Evolutionary conservation across 2,329 filamentous ascomycete species (phyloP).

Genomic region (Mycosphaerelloides madeirae): DNA sequence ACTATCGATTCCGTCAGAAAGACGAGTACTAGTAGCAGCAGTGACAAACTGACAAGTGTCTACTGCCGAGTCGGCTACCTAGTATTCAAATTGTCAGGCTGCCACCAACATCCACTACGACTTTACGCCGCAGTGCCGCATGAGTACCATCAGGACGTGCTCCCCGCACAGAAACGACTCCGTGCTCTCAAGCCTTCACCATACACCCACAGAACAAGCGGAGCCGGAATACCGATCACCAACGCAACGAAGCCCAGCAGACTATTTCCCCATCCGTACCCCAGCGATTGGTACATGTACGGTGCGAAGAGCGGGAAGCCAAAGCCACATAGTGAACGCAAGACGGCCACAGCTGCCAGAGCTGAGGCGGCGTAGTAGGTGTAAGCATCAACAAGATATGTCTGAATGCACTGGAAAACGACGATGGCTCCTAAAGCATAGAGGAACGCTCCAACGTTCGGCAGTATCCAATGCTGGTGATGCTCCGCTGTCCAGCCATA

Average conservation of each 20-base stretch:
- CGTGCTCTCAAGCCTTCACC: no score
- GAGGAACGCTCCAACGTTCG: conserved; percentile 53
- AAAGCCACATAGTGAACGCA: conserved; percentile 53
- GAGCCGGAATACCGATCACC: conserved; percentile 16
- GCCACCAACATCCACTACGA: no score
- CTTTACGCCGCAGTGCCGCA: no score
- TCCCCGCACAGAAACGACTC: no score
- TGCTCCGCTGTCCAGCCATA: conserved; percentile 48
- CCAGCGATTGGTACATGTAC: conserved; percentile 54
- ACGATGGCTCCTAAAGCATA: conserved; percentile 50
- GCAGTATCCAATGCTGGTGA: conserved; percentile 51
- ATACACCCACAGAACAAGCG: conserved; percentile 12
- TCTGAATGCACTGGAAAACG: conserved; percentile 52
- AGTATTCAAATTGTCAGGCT: no score
- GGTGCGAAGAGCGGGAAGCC: conserved; percentile 54
- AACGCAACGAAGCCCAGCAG: conserved; percentile 49
- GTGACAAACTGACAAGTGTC: no score
- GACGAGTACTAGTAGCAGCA: no score
- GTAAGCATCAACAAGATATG: conserved; percentile 62
- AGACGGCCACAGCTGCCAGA: conserved; percentile 59
- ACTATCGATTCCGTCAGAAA: no score
- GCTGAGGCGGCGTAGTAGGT: conserved; percentile 57
- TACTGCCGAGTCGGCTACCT: no score
- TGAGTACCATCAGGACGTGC: no score
- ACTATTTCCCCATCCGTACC: conserved; percentile 57